phyloP scores from a whole-genome alignment of 2,329 filamentous ascomycete species.

The Alternaria panax region DNA sequence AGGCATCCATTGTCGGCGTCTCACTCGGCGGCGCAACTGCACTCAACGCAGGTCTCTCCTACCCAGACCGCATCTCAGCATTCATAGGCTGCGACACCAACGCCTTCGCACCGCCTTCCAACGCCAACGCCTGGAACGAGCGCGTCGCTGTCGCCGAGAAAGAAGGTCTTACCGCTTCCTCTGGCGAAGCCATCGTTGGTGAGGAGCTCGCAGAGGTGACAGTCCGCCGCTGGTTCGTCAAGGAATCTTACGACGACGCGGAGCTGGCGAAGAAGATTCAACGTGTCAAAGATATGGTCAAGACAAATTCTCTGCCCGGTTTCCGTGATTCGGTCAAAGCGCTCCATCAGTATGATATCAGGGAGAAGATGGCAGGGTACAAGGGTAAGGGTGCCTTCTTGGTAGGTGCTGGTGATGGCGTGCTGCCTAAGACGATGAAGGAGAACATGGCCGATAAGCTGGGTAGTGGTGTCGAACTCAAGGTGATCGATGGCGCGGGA shows the following conservation, averaged over 20 bases:
- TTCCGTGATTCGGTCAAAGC: slow-evolving; percentile 74
- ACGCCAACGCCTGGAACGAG: slow-evolving; percentile 80
- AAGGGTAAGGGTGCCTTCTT: slow-evolving; percentile 71
- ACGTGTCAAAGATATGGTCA: slow-evolving; percentile 73
- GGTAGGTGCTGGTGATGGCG: slow-evolving; percentile 76
- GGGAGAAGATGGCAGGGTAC: slow-evolving; percentile 61
- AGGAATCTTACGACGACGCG: slow-evolving; percentile 64
- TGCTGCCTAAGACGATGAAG: slow-evolving; percentile 80
- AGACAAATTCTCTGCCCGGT: slow-evolving; percentile 71
- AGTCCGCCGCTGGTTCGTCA: slow-evolving; percentile 76
- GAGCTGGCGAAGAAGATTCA: slow-evolving; percentile 58
- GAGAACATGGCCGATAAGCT: slow-evolving; percentile 65
- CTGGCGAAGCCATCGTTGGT: slow-evolving; percentile 65
- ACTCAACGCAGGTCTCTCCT: slow-evolving; percentile 73
- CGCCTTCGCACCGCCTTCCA: slow-evolving; percentile 72
- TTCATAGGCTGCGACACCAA: slow-evolving; percentile 85
- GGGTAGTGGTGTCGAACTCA: slow-evolving; percentile 62
- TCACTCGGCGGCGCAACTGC: slow-evolving; percentile 82
- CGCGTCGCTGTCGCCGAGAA: slow-evolving; percentile 72
- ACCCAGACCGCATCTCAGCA: slow-evolving; percentile 64
- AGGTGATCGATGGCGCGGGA: slow-evolving; percentile 72
- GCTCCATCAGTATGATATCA: slow-evolving; percentile 75
- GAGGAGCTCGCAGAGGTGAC: slow-evolving; percentile 72
- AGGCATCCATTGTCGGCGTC: slow-evolving; percentile 75
- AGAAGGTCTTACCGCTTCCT: slow-evolving; percentile 49